These are phyloP conservation scores for Paraglomus occultum DNA, from an alignment of 192 early-diverging fungal species.

Conservation along the genomic window DNA sequence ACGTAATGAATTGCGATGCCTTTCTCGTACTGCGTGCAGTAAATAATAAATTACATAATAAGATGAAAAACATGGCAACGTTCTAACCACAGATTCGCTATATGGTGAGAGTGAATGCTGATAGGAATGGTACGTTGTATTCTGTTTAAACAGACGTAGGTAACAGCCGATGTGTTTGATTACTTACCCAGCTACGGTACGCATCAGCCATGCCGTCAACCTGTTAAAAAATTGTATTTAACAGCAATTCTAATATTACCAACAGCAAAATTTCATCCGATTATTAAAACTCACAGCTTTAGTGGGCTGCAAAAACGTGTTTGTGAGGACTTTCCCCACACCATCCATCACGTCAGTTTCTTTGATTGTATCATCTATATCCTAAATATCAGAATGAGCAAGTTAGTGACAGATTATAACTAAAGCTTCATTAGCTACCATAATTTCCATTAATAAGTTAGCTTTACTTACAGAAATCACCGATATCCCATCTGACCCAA, in stretches of 20 bases:
- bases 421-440: too few relatives aligned
- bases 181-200: constrained; percentile 59
- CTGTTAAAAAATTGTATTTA: constrained; percentile 30
- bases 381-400: constrained; percentile 25
- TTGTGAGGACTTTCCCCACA: constrained; percentile 60
- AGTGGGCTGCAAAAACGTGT: constrained; percentile 69
- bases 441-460: neutral
- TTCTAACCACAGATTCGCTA: too few relatives aligned
- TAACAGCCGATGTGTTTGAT: too few relatives aligned
- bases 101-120: too few relatives aligned
- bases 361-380: constrained; percentile 96
- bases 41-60: neutral
- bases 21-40: constrained; percentile 24
- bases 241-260: neutral
- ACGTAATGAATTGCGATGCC: constrained; percentile 84
- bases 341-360: constrained; percentile 78
- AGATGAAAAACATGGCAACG: neutral
- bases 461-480: constrained; percentile 61
- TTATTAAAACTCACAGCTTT: constrained; percentile 33
- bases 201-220: constrained; percentile 80
- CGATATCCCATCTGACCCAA: constrained; percentile 71
- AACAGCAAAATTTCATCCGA: neutral
- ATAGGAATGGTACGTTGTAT: too few relatives aligned
- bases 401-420: neutral
- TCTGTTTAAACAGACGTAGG: too few relatives aligned